phyloP scores from a whole-genome alignment of 306 rosid species.

The Phaseolus lunatus region DNA sequence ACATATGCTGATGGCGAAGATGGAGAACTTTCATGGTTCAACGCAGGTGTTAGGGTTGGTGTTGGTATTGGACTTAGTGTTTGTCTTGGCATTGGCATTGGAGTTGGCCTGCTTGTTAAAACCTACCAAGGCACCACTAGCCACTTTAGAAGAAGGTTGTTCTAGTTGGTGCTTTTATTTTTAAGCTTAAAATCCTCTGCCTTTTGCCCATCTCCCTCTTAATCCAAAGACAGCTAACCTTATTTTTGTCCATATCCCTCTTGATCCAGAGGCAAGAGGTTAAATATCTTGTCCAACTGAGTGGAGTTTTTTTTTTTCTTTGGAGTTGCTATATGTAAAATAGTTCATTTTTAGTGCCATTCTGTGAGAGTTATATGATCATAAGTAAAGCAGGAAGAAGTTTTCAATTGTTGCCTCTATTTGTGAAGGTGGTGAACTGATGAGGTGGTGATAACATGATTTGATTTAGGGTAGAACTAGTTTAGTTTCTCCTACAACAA shows the following conservation, averaged over 20 bases:
- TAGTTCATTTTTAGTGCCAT: constrained; percentile 39
- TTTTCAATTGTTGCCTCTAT: constrained; percentile 35
- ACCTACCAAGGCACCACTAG: constrained; percentile 84
- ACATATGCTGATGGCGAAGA: constrained; percentile 71
- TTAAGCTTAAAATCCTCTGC: constrained; percentile 12
- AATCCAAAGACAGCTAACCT: constrained; percentile 43
- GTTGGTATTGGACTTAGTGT: constrained; percentile 87
- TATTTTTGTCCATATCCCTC: constrained; percentile 27
- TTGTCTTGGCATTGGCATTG: constrained; percentile 85
- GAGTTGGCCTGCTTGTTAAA: constrained; percentile 76
- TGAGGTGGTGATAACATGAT: constrained; percentile 2
- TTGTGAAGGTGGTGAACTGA: constrained; percentile 16
- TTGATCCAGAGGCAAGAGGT: constrained; percentile 26
- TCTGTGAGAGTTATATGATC: constrained; percentile 32
- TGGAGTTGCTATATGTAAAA: constrained; percentile 46
- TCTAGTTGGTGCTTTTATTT: constrained; percentile 22
- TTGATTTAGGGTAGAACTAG: constrained; percentile 15
- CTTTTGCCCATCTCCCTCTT: constrained; percentile 19
- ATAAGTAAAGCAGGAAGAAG: constrained; percentile 43
- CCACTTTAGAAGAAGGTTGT: constrained; percentile 62
- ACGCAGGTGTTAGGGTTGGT: constrained; percentile 81
- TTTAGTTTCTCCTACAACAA: constrained; percentile 24
- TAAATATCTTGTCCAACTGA: constrained; percentile 33
- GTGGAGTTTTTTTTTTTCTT: constrained; percentile 34
- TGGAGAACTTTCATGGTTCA: constrained; percentile 88